These are phyloP conservation scores for Tagetes erecta DNA, from an alignment of 129 eudicot genomes.

Conservation along the genomic window DNA sequence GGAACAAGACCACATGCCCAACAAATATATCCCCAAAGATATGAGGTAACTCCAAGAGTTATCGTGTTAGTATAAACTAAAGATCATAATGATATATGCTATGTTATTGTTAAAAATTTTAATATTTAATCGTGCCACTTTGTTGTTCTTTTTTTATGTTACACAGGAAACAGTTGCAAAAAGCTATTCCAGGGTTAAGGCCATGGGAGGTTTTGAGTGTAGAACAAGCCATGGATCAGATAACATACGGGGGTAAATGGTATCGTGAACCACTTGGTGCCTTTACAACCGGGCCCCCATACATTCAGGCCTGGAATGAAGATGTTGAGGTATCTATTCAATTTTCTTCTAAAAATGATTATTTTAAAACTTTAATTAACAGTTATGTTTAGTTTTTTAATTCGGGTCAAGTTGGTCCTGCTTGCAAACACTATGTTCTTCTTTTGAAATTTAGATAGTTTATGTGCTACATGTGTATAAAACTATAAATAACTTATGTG, in stretches of 20 bases:
- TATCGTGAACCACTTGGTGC: slow-evolving; percentile 84
- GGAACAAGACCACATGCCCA: slow-evolving; percentile 93
- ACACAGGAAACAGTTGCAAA: slow-evolving; percentile 58
- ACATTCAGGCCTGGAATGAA: slow-evolving; percentile 52
- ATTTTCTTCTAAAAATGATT: neutral
- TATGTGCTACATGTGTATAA: no score
- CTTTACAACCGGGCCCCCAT: slow-evolving; percentile 80
- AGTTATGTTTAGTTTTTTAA: neutral
- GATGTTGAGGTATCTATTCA: slow-evolving; percentile 46
- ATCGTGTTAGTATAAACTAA: neutral
- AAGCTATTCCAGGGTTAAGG: slow-evolving; percentile 83
- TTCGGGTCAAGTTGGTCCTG: neutral
- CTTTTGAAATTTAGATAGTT: neutral
- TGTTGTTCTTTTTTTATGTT: neutral
- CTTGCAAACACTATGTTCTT: neutral
- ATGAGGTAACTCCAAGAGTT: slow-evolving; percentile 53
- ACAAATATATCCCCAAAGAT: slow-evolving; percentile 74
- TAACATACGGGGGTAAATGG: slow-evolving; percentile 76
- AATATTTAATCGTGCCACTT: neutral
- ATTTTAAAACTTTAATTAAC: neutral
- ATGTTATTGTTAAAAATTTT: neutral
- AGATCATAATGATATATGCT: neutral
- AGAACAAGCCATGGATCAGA: slow-evolving; percentile 94
- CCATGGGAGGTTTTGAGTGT: slow-evolving; percentile 98
- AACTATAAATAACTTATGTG: no score